Percentiles rank a stretch among this genome's conserved stretches.
Evolutionary conservation across 2,329 filamentous ascomycete genomes (phyloP).

Genomic region (Fusarium decemcellulare): DNA sequence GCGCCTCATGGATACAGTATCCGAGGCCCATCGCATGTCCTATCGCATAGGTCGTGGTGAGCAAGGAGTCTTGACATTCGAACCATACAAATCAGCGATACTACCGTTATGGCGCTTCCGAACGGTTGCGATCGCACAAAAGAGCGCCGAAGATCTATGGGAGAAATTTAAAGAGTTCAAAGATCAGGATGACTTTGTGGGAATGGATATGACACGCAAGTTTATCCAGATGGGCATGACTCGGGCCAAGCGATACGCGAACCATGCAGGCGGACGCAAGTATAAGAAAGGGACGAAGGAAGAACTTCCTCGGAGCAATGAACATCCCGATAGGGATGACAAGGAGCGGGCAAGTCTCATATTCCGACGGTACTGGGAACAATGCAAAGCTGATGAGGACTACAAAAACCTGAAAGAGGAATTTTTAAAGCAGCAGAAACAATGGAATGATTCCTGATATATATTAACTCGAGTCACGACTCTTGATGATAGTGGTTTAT

Average conservation of each 20-base stretch:
- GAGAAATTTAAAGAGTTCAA: conserved; percentile 66
- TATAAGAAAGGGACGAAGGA: conserved; percentile 51
- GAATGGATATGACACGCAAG: conserved; percentile 75
- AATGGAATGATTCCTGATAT: background rate
- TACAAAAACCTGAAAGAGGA: conserved; percentile 33
- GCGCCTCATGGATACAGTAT: conserved; percentile 17
- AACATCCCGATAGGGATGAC: conserved; percentile 34
- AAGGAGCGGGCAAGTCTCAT: conserved; percentile 39
- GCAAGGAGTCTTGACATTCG: conserved; percentile 72
- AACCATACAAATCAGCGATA: conserved; percentile 73
- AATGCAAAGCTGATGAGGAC: conserved; percentile 39
- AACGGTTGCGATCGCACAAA: conserved; percentile 41
- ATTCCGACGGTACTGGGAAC: conserved; percentile 38
- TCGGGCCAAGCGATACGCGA: conserved; percentile 71
- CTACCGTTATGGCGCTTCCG: conserved; percentile 73
- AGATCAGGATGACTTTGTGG: conserved; percentile 69
- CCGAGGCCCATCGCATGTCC: conserved; percentile 38
- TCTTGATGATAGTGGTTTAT: no score
- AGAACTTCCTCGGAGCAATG: conserved; percentile 31
- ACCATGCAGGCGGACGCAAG: conserved; percentile 68
- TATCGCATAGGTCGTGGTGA: conserved; percentile 74
- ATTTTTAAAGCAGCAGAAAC: conserved; percentile 25
- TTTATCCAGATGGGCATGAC: conserved; percentile 79
- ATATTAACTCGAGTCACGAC: background rate
- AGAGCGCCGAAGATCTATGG: conserved; percentile 64